These are phyloP conservation scores for Penicillium angulare DNA, from an alignment of 495 filamentous ascomycete species.

Conservation along the genomic window DNA sequence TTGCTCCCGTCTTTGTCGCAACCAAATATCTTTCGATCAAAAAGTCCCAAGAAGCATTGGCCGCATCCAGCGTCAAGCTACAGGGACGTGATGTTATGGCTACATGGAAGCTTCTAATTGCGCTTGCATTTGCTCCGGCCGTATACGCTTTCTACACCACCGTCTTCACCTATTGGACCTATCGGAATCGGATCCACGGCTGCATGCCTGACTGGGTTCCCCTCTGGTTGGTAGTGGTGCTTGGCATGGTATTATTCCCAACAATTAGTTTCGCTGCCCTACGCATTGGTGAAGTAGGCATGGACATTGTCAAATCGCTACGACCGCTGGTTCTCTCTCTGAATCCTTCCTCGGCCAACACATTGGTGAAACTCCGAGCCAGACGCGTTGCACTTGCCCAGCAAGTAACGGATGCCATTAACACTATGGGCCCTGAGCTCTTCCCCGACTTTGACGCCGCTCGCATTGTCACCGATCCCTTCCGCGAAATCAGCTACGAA, in stretches of 20 bases:
- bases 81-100: constrained; percentile 94
- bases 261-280: constrained; percentile 90
- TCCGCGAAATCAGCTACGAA: constrained; percentile 37
- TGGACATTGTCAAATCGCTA: constrained; percentile 97
- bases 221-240: constrained; percentile 69
- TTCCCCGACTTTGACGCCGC: constrained; percentile 92
- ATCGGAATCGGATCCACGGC: constrained; percentile 76
- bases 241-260: constrained; percentile 77
- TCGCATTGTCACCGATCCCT: constrained; percentile 69
- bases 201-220: constrained; percentile 77
- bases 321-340: constrained; percentile 86
- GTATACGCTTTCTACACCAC: constrained; percentile 80
- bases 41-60: constrained; percentile 88
- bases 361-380: constrained; percentile 73
- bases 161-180: constrained; percentile 73
- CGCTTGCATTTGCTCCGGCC: constrained; percentile 81
- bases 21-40: constrained; percentile 86
- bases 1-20: constrained; percentile 86
- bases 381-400: constrained; percentile 69
- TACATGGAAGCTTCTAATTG: constrained; percentile 96
- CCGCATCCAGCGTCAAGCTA: constrained; percentile 90
- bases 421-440: constrained; percentile 91
- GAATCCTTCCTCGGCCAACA: constrained; percentile 79
- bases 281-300: constrained; percentile 92
- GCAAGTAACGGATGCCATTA: constrained; percentile 90